Base-by-base conservation (phyloP, 345 rosid genomes). In the Excoecaria cochinchinensis region DNA sequence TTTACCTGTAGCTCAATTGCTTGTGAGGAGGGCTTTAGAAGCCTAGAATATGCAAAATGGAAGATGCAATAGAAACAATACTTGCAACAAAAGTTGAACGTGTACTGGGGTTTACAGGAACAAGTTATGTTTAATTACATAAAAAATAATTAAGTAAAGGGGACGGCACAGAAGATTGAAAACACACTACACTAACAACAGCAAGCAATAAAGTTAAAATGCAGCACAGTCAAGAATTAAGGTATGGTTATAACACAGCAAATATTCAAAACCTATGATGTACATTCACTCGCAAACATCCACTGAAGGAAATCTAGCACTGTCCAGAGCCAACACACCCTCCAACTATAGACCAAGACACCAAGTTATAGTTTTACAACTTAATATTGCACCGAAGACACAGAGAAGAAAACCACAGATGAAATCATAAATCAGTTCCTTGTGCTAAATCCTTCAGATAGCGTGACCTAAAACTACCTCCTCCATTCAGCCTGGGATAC, bases 401-500 rank as follows among this genome's bases (percentile, higher is more conserved):
- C 63, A 39, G 75, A 67, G 25, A 77, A 22, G 63, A 69, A 58
- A 58, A 69, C 46, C 58, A 67, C 77, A 62, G 69, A 73, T 58
- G 61, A 44, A 65, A 63, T 53, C 24, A 17, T 42, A 56, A 58
- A 48, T 36, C 61, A 52, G 62, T 59, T 64, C 19, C 48, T 70
- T 24, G 31, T 21, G 63, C 79, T 72, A 76, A 76, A 66, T 65
- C 80, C 69, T 39, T 31, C 19, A 57, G 77, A 69, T 46, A 40
- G 57, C 10, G 42, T 7, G 21, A 40, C 53, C 68, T 38, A 25
- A 55, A 14, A 66, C 86, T 81, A 92, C 74, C 94, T 87, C 80
- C 80, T 90, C 82, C 93, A 87, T 77, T 86, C 94, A 64, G 64
- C 87, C 22, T 79, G 89, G 52, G 77, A 72, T 61, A 82, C 79